These are phyloP conservation scores for Debaryomyces tyrocola DNA, from an alignment of 805 yeast species.

Conservation along the genomic window DNA sequence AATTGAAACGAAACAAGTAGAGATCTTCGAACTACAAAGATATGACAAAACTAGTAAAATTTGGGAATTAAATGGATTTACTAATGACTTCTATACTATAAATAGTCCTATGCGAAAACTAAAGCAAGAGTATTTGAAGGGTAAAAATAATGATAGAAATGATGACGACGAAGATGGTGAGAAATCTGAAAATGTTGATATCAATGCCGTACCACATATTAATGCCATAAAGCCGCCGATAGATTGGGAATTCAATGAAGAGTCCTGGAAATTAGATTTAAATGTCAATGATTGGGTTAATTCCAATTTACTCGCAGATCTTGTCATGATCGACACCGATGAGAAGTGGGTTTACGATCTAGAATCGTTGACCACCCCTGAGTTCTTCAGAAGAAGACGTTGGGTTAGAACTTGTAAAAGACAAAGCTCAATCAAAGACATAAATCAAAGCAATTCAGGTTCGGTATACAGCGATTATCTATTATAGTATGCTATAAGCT, in stretches of 20 bases:
- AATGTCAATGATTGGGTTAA: constrained; percentile 65
- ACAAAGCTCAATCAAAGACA: neutral
- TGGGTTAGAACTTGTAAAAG: constrained; percentile 54
- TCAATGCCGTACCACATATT: constrained; percentile 14
- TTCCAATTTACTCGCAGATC: constrained; percentile 46
- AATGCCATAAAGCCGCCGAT: constrained; percentile 54
- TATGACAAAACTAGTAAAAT: constrained; percentile 47
- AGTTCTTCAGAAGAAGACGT: constrained; percentile 59
- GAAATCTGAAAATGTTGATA: neutral
- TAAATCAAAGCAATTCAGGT: neutral
- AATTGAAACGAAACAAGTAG: constrained; percentile 44
- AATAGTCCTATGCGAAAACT: constrained; percentile 33
- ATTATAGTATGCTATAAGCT: neutral
- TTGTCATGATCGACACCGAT: constrained; percentile 64
- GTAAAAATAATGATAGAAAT: constrained; percentile 11
- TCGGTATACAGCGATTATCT: neutral
- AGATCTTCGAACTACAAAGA: constrained; percentile 67
- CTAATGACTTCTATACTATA: constrained; percentile 52
- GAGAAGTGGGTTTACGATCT: constrained; percentile 86
- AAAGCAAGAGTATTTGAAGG: neutral
- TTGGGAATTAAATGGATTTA: constrained; percentile 66
- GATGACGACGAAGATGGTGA: constrained; percentile 15
- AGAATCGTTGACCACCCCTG: constrained; percentile 30
- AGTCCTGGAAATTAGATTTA: constrained; percentile 67
- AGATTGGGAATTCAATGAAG: constrained; percentile 53